A percentile compares a stretch with the other conserved stretches of the same genome.
Evolutionary conservation across 768 basidiomycete genomes (phyloP).

Genomic region (Amanita phalloides): DNA sequence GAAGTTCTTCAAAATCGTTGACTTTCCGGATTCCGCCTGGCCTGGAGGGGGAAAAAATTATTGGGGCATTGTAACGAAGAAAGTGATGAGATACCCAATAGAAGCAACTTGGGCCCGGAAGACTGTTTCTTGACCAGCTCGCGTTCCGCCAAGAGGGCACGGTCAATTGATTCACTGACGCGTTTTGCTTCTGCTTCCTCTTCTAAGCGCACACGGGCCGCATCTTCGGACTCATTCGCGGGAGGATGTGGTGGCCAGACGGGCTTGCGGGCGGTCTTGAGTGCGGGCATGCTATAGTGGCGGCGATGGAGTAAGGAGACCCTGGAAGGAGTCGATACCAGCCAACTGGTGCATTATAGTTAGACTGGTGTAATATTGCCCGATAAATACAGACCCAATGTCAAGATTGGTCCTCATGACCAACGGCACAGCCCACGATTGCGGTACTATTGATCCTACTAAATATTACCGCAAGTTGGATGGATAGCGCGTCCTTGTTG

Average conservation of each 20-base stretch:
- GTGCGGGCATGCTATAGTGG: conserved; percentile 7
- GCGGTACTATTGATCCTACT: background rate
- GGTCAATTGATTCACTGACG: conserved; percentile 45
- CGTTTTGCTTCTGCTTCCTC: conserved; percentile 40
- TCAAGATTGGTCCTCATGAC: conserved; percentile 2
- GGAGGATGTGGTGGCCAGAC: conserved; percentile 19
- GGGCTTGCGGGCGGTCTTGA: background rate
- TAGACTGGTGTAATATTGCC: background rate
- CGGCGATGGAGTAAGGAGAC: conserved; percentile 5
- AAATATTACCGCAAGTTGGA: background rate
- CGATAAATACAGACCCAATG: conserved; percentile 4
- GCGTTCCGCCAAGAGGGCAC: conserved; percentile 34
- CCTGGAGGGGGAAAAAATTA: conserved; percentile 22
- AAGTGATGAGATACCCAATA: conserved; percentile 35
- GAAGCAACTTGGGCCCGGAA: conserved; percentile 36
- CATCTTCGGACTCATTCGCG: conserved; percentile 28
- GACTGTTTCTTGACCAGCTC: conserved; percentile 26
- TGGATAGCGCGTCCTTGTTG: background rate
- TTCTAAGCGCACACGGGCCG: conserved; percentile 27
- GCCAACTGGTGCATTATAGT: conserved; percentile 3
- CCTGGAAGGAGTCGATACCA: conserved; percentile 4
- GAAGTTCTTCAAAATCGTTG: conserved; percentile 57
- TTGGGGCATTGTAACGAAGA: background rate
- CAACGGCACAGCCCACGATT: background rate
- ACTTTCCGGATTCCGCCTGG: conserved; percentile 62